Evolutionary conservation across 768 basidiomycete genomes (phyloP).

Genomic region (Galerina sulciceps): DNA sequence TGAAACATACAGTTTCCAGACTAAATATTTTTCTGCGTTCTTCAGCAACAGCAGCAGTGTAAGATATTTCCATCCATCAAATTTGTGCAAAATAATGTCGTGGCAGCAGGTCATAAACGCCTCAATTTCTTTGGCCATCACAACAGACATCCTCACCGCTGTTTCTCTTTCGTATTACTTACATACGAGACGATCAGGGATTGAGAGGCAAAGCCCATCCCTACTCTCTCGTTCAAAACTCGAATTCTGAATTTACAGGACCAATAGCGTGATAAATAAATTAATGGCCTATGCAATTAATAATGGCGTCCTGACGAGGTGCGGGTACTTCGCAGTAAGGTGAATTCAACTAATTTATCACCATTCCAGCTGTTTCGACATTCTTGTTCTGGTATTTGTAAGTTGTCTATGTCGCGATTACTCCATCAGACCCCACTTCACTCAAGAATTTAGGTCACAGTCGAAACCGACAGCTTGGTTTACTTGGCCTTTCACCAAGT

Average conservation of each 20-base stretch:
- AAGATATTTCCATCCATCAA: no score
- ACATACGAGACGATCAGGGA: neutral
- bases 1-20: neutral
- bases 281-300: neutral
- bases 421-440: no score
- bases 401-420: no score
- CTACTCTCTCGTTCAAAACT: neutral
- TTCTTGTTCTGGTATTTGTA: no score
- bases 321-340: neutral
- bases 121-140: neutral
- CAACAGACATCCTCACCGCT: conserved; percentile 1
- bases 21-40: neutral
- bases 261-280: neutral
- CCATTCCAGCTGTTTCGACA: no score
- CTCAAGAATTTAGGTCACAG: no score
- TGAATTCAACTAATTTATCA: neutral
- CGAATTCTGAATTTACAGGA: neutral
- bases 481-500: no score
- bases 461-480: no score
- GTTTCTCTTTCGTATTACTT: neutral
- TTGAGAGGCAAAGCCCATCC: neutral
- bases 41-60: neutral
- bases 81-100: neutral
- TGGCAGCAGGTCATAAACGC: no score
- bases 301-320: neutral